Percentiles rank a stretch among this genome's conserved stretches.
Evolutionary conservation across 306 rosid genomes (phyloP).

Genomic region (Cucurbita argyrosperma): DNA sequence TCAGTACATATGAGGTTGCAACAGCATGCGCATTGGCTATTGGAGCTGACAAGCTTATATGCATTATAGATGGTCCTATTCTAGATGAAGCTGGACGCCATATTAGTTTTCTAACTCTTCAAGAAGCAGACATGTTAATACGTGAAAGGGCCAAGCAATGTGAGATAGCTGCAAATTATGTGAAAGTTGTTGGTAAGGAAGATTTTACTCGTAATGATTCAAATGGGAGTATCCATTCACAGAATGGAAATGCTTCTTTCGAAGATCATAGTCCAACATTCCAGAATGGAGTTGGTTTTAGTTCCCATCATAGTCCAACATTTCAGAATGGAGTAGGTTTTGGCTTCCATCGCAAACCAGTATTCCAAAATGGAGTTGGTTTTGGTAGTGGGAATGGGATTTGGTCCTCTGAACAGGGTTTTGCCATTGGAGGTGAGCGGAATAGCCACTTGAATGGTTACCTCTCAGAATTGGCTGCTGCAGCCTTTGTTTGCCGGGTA

Average conservation of each 20-base stretch:
- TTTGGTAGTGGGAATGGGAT: slow-evolving; percentile 71
- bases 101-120: slow-evolving; percentile 68
- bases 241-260: slow-evolving; percentile 30
- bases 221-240: slow-evolving; percentile 24
- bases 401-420: slow-evolving; percentile 75
- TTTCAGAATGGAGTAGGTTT: slow-evolving; percentile 83
- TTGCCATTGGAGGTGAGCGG: slow-evolving; percentile 86
- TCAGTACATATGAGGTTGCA: slow-evolving; percentile 93
- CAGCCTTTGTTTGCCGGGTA: slow-evolving; percentile 94
- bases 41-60: slow-evolving; percentile 84
- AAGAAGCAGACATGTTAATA: slow-evolving; percentile 81
- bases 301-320: slow-evolving; percentile 16
- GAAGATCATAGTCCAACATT: slow-evolving; percentile 36
- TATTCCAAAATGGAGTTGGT: slow-evolving; percentile 83
- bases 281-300: slow-evolving; percentile 83
- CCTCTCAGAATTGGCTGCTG: slow-evolving; percentile 96
- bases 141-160: slow-evolving; percentile 85
- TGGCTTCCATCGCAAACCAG: slow-evolving; percentile 18
- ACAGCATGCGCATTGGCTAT: slow-evolving; percentile 93
- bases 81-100: slow-evolving; percentile 70
- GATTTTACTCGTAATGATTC: slow-evolving; percentile 18
- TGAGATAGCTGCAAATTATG: slow-evolving; percentile 89
- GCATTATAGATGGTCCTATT: slow-evolving; percentile 88
- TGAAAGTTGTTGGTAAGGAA: slow-evolving; percentile 64
- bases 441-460: slow-evolving; percentile 75